Evolutionary conservation across 2,329 filamentous ascomycete genomes (phyloP).

Genomic region (Hypoxylon sp.): DNA sequence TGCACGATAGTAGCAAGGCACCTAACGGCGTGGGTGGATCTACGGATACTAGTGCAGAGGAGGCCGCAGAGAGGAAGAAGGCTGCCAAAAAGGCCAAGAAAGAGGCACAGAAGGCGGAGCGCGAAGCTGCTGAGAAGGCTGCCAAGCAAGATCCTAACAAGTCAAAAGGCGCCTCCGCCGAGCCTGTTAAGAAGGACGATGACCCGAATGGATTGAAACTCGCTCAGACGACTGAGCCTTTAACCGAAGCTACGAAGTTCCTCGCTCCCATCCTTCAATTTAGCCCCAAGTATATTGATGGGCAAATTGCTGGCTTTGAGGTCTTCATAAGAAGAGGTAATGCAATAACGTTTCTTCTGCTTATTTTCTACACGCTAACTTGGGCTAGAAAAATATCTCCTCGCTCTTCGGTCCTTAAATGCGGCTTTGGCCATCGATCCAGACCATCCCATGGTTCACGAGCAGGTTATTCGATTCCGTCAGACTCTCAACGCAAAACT

Average conservation of each 20-base stretch:
- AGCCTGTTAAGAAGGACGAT: slow-evolving; percentile 86
- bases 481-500: slow-evolving; percentile 68
- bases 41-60: slow-evolving; percentile 61
- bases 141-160: slow-evolving; percentile 89
- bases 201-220: slow-evolving; percentile 88
- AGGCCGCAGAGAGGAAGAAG: slow-evolving; percentile 82
- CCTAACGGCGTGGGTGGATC: slow-evolving; percentile 72
- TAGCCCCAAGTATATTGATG: slow-evolving; percentile 83
- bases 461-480: slow-evolving; percentile 79
- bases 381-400: slow-evolving; percentile 80
- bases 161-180: slow-evolving; percentile 71
- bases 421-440: slow-evolving; percentile 77
- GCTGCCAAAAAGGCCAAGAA: slow-evolving; percentile 91
- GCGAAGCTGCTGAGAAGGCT: slow-evolving; percentile 81
- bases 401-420: slow-evolving; percentile 87
- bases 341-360: slow-evolving; percentile 50
- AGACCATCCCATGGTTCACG: slow-evolving; percentile 77
- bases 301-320: slow-evolving; percentile 89
- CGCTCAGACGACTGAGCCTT: slow-evolving; percentile 82
- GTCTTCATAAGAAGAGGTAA: slow-evolving; percentile 87
- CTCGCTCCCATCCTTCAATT: slow-evolving; percentile 83
- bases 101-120: slow-evolving; percentile 78
- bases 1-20: slow-evolving; percentile 80
- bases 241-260: slow-evolving; percentile 90
- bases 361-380: slow-evolving; percentile 29